Percentiles rank a stretch among this genome's conserved stretches.
Evolutionary conservation across 139 green algal genomes (phyloP).

Genomic region (Chlamydomonas sp.): DNA sequence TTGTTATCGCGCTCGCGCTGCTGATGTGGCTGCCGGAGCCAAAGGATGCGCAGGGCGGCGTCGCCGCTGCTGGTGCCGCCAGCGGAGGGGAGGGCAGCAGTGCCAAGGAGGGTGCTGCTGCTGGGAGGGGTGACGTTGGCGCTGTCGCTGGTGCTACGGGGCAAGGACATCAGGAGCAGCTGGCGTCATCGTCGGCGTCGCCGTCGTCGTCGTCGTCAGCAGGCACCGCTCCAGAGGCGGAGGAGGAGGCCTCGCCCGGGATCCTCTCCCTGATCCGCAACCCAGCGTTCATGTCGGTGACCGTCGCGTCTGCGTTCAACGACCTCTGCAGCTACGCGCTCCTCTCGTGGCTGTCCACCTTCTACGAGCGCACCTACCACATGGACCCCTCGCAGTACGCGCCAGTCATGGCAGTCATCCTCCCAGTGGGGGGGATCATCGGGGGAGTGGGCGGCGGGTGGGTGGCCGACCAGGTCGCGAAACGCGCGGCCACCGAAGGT

Average conservation of each 20-base stretch:
- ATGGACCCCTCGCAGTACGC: constrained; percentile 63
- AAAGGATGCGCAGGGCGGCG: not conserved
- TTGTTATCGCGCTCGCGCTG: constrained; percentile 21
- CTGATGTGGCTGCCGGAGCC: constrained; percentile 25
- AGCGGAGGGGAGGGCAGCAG: too few relatives aligned
- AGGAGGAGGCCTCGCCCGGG: not conserved
- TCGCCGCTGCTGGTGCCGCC: too few relatives aligned
- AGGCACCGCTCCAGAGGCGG: not conserved
- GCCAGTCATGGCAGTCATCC: constrained; percentile 70
- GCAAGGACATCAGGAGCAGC: too few relatives aligned
- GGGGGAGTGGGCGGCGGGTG: constrained; percentile 72
- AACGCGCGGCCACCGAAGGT: too few relatives aligned
- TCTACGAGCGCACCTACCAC: constrained; percentile 76
- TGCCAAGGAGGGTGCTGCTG: too few relatives aligned
- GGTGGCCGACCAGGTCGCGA: constrained; percentile 64
- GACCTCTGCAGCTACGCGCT: constrained; percentile 80
- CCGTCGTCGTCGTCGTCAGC: constrained; percentile 5
- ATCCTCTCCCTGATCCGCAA: constrained; percentile 33
- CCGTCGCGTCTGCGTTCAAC: constrained; percentile 71
- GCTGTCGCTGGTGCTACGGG: too few relatives aligned
- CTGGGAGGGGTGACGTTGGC: too few relatives aligned
- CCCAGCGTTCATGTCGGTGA: constrained; percentile 56
- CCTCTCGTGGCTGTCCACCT: constrained; percentile 81
- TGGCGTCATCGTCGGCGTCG: too few relatives aligned
- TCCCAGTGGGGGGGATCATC: constrained; percentile 78